Evolutionary conservation across 2,329 filamentous ascomycete species (phyloP), one percentile per base, ranked within the genome.

Genomic region (Cyphellophora europaea): DNA sequence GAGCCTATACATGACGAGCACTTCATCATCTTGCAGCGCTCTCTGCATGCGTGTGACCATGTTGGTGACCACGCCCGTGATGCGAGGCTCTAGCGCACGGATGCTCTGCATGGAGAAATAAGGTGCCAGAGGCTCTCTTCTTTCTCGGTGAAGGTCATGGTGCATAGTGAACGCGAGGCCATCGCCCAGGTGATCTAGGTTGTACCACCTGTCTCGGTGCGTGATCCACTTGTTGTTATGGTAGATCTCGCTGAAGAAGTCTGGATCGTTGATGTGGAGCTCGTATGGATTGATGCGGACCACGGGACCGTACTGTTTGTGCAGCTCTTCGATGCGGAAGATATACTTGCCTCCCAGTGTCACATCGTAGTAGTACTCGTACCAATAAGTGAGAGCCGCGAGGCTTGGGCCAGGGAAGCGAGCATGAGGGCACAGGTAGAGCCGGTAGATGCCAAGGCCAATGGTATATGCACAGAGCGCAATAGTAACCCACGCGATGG

Each of bases 341-440:
- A 54, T 48, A 31, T 55, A 63, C 10, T 41, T 41, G 0, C 59
- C 60, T 0, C 35, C 32, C 5, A 49, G 44, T 14, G 54, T 27
- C 3, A 59, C 36, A 27, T 63, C 52, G 34, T 53, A 56, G 32
- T 60, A 61, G 17, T 51, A 50, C 28, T 59, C 56, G 35, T 36
- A 45, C 49, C 12, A 42, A 34, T 17, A 53, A 50, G 43, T 35
- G 2, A 52, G 27, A 0, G 58, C 59, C 3, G 58, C 58, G 25
- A 56, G 27, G 17, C 43, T 55, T 0, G 53, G 46, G 6, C 52
- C 58, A 2, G 51, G 56, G 27, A 52, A 45, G 6, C 38, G 34
- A 6, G 38, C 33, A 12, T 50, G 32, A 3, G 48, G 48, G 30
- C 42, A 38, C 17, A 41, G 29, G 35, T 41, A 44, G 11, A 51